Evolutionary conservation across 768 basidiomycete genomes (phyloP).

Genomic region (Dentipellis sp.): DNA sequence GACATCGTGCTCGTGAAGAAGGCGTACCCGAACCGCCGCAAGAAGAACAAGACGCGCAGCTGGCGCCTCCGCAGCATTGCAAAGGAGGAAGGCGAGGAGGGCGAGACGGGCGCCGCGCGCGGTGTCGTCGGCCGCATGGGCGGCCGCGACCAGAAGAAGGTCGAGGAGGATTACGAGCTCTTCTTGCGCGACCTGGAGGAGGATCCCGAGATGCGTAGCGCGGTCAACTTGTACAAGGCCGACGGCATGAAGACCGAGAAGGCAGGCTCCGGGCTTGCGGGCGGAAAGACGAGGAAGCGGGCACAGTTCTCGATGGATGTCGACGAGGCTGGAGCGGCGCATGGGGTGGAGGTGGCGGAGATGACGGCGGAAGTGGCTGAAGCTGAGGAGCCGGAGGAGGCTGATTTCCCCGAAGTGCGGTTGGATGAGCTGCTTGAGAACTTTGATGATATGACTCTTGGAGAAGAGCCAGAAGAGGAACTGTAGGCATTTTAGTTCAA

Average conservation of each 20-base stretch:
- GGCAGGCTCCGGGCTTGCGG: conserved; percentile 28
- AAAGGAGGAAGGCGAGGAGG: conserved; percentile 84
- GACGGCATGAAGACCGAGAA: conserved; percentile 31
- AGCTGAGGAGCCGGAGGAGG: conserved; percentile 45
- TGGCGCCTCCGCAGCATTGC: conserved; percentile 93
- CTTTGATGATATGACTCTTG: conserved; percentile 86
- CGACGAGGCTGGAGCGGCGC: conserved; percentile 32
- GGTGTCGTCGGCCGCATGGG: conserved; percentile 90
- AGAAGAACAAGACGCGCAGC: conserved; percentile 75
- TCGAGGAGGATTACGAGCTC: conserved; percentile 93
- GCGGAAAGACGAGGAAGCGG: conserved; percentile 32
- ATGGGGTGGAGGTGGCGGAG: conserved; percentile 17
- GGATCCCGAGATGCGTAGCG: conserved; percentile 81
- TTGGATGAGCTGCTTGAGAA: conserved; percentile 84
- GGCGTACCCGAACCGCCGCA: conserved; percentile 86
- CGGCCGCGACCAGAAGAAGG: conserved; percentile 83
- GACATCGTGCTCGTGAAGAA: conserved; percentile 94
- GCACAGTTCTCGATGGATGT: conserved; percentile 61
- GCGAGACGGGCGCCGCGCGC: conserved; percentile 63
- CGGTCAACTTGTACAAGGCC: conserved; percentile 82
- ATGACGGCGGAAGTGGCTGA: conserved; percentile 24
- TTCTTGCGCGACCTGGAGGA: conserved; percentile 94
- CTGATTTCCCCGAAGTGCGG: conserved; percentile 82
- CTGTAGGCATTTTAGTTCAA: neutral
- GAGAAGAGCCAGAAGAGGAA: conserved; percentile 20